Evolutionary conservation across 192 early-diverging fungal species (phyloP), one percentile per base, ranked within the genome.

Genomic region (Polychytrium aggregatum): DNA sequence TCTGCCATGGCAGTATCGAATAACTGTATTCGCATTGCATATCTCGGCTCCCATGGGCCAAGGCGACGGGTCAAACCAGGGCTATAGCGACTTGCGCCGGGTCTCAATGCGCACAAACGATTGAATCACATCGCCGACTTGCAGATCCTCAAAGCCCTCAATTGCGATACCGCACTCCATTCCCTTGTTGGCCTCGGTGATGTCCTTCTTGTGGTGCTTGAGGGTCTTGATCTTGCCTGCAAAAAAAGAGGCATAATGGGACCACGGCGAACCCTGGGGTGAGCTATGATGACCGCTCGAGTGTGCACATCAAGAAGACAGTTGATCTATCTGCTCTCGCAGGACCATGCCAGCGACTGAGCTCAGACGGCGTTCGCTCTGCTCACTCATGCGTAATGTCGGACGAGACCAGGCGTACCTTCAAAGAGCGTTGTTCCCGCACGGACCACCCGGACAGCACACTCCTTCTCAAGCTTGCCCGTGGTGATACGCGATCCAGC

Each of bases 111-210:
- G 21, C 6, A 37, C 33, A 36, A 53, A 60, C 17, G 41, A 37
- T 31, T 60, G 58, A 36, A 60, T 49, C 1, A 48, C 33, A 75
- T 98, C 94, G 10, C 92, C 91, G 34, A 73, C 80, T 59, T 80
- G 60, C 44, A 89, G 68, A 11, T 82, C 83, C 5, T 69, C 67
- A 56, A 88, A 95, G 10, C 77, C 82, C 16, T 86, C 86, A 68
- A 98, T 85, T 41, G 76, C 74, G 60, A 98, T 83, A 16, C 94
- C 94, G 59, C 91, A 98, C 71, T 98, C 94, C 25, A 85, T 68
- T n/a, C 91, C 92, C 64, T 95, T 98, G 48, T 75, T 75, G 26
- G 81, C 84, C 70, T 98, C 94, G 22, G 58, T 55, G 30, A 94
- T 82, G 55, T 92, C 87, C 44, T 90, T 85, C 62, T 95, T 98